Evolutionary conservation across 495 filamentous ascomycete genomes (phyloP), one percentile per base, ranked within the genome.

Genomic region (Durotheca rogersii): DNA sequence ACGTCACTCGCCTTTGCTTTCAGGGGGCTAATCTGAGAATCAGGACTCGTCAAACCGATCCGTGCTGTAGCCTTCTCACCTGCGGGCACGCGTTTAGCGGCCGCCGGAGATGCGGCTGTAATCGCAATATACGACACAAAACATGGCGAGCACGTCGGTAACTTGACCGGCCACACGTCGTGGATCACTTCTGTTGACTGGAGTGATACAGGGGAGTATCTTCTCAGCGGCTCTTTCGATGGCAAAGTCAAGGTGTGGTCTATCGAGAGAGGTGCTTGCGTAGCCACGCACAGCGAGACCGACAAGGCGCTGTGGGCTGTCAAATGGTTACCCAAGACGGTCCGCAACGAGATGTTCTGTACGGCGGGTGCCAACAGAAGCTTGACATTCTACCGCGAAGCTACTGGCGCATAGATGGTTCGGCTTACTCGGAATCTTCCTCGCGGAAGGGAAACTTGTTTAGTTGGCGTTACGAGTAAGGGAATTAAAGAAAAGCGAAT

Each of bases 221-320:
- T 98, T 25, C 76, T 96, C 4, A 92, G 86, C 65, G 87, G 90
- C 2, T 82, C 88, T 0, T 85, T 89, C 52, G 91, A 97, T 61
- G 92, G 92, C 21, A 96, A 95, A 67, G 87, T 85, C 17, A 95
- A 95, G 66, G 89, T 97, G 27, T 97, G 93, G 93, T 89, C 87
- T 4, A 82, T 94, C 33, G 87, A 94, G 18, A 80, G 79, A 41
- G 81, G 83, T 32, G 74, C 73, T 14, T 97, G 93, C 65, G 92
- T 98, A 29, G 90, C 93, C 29, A 97, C 94, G 14, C 90, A 96
- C 65, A 87, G 83, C 17, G 90, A 97, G 70, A 89, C 85, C 2
- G 90, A 94, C 44, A 86, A 87, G 56, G 83, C 87, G 1, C 59
- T 97, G 23, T 96, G 94, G 89, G 77, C 77, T 45, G 90, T 89